These are phyloP conservation scores for Alectoria sarmentosa DNA, from an alignment of 495 filamentous ascomycete species.

Conservation along the genomic window DNA sequence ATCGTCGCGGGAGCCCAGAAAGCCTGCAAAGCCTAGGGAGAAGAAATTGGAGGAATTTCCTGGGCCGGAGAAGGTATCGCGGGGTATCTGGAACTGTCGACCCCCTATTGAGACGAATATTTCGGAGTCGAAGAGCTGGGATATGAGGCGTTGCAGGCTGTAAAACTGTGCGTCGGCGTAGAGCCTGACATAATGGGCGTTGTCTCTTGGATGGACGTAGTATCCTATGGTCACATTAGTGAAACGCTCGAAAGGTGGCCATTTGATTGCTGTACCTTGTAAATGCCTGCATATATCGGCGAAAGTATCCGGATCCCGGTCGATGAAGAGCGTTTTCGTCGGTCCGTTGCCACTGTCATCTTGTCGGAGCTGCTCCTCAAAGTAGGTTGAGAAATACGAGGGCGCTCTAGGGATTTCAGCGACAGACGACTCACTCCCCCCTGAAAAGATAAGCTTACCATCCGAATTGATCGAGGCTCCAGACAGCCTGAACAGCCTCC, in stretches of 20 bases:
- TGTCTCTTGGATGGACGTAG: slow-evolving; percentile 75
- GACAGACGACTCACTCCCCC: neutral
- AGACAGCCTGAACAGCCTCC: slow-evolving; percentile 83
- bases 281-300: slow-evolving; percentile 83
- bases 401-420: slow-evolving; percentile 68
- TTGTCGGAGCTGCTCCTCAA: slow-evolving; percentile 71
- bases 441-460: slow-evolving; percentile 47
- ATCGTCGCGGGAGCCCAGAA: slow-evolving; percentile 73
- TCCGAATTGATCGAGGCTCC: slow-evolving; percentile 94
- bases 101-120: slow-evolving; percentile 88
- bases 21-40: slow-evolving; percentile 82
- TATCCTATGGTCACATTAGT: slow-evolving; percentile 49
- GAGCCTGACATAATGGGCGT: slow-evolving; percentile 78
- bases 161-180: slow-evolving; percentile 98
- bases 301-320: slow-evolving; percentile 88
- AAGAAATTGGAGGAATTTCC: slow-evolving; percentile 96
- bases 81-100: slow-evolving; percentile 78
- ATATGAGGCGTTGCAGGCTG: slow-evolving; percentile 79
- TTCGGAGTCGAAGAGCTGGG: slow-evolving; percentile 87
- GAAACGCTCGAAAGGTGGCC: neutral
- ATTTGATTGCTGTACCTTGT: slow-evolving; percentile 47
- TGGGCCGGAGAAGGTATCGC: slow-evolving; percentile 75
- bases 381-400: slow-evolving; percentile 95
- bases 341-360: slow-evolving; percentile 45
- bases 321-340: slow-evolving; percentile 78